phyloP scores from a whole-genome alignment of 345 rosid species.

The Mangifera indica region DNA sequence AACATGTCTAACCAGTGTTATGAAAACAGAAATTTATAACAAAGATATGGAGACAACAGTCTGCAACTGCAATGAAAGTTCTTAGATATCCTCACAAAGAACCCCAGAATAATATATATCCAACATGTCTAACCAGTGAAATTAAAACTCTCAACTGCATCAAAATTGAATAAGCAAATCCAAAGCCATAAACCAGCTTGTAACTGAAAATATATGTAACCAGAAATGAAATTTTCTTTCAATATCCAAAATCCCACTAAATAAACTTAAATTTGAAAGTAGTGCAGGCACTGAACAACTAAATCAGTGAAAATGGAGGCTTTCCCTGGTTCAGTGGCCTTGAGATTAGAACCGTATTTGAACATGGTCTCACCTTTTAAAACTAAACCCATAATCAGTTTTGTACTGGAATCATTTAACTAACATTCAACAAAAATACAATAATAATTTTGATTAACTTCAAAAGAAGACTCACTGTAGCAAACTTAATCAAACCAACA shows the following conservation, averaged over 20 bases:
- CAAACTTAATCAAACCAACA: neutral
- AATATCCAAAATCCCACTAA: too few relatives aligned
- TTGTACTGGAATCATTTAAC: neutral
- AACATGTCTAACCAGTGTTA: too few relatives aligned
- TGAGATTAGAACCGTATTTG: too few relatives aligned
- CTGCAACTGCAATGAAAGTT: too few relatives aligned
- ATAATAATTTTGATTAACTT: neutral
- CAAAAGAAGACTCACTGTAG: neutral
- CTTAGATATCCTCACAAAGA: neutral
- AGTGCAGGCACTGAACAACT: too few relatives aligned
- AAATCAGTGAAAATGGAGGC: too few relatives aligned
- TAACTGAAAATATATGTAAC: neutral
- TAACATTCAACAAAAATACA: slow-evolving; percentile 2
- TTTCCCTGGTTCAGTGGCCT: too few relatives aligned
- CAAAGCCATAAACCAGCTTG: neutral
- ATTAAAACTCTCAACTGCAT: neutral
- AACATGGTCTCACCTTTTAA: too few relatives aligned
- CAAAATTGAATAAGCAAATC: neutral
- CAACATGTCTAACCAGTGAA: neutral
- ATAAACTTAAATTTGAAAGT: too few relatives aligned
- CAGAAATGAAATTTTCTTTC: neutral
- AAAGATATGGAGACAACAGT: neutral
- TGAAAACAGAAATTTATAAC: neutral
- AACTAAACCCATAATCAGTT: too few relatives aligned
- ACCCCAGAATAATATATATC: neutral